Conservation (phyloP, 129 eudicot genomes). For the Solidago caesia region DNA sequence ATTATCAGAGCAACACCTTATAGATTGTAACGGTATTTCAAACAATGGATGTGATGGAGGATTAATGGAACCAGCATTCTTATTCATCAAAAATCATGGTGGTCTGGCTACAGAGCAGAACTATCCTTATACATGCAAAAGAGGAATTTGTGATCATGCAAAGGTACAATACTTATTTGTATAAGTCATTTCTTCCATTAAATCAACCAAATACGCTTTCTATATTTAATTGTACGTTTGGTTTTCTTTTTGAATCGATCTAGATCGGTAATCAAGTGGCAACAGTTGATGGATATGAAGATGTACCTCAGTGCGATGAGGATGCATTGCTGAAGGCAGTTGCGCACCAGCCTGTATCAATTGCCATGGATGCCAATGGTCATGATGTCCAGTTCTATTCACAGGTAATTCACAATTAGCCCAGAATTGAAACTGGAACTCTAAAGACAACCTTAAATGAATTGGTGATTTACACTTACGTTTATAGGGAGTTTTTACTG, state of each 20-base stretch:
- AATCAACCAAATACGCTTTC: background rate
- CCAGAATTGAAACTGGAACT: background rate
- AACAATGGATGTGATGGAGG: conserved; percentile 74
- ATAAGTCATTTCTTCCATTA: no score
- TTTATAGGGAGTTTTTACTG: conserved; percentile 56
- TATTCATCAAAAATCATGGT: conserved; percentile 44
- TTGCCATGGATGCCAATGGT: conserved; percentile 72
- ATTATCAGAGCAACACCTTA: conserved; percentile 68
- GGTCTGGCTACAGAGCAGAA: conserved; percentile 45
- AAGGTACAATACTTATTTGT: conserved; percentile 39
- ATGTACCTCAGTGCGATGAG: conserved; percentile 58
- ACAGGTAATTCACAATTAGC: conserved; percentile 35
- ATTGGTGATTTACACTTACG: background rate
- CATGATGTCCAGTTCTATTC: conserved; percentile 72
- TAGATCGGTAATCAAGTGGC: conserved; percentile 48
- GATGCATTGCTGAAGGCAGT: conserved; percentile 64
- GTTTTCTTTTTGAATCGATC: background rate
- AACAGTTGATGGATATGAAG: conserved; percentile 62
- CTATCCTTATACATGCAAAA: conserved; percentile 62
- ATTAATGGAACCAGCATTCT: conserved; percentile 66
- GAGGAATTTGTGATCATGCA: conserved; percentile 47
- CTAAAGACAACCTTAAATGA: background rate
- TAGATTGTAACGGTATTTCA: conserved; percentile 51
- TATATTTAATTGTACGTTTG: background rate
- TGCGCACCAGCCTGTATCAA: conserved; percentile 67